phyloP scores from a whole-genome alignment of 2,329 filamentous ascomycete species.

The Fusarium fracticaudum region DNA sequence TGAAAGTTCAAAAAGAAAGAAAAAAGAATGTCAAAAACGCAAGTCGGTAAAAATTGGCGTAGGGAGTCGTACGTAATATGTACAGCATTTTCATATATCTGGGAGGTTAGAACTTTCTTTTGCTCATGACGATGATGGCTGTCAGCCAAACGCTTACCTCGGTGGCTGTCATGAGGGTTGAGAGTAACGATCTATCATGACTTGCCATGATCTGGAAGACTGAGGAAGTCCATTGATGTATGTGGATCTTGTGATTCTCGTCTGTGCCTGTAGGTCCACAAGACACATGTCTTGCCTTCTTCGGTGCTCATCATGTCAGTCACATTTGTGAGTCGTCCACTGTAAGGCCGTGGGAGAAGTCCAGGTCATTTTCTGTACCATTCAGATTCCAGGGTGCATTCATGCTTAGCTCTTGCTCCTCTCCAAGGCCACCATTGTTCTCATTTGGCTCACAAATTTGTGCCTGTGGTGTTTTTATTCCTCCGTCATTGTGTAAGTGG shows the following conservation, averaged over 20 bases:
- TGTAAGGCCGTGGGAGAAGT: slow-evolving; percentile 36
- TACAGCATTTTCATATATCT: background rate
- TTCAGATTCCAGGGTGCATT: slow-evolving; percentile 40
- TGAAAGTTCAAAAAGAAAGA: slow-evolving; percentile 3
- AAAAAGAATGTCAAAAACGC: slow-evolving; percentile 10
- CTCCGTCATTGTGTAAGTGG: slow-evolving; percentile 22
- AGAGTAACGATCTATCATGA: background rate
- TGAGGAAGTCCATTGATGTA: background rate
- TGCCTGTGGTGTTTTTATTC: slow-evolving; percentile 39
- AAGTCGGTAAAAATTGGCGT: background rate
- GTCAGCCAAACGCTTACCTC: background rate
- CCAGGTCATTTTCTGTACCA: slow-evolving; percentile 31
- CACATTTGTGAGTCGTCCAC: slow-evolving; percentile 42
- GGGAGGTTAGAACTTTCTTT: background rate
- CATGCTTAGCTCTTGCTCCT: slow-evolving; percentile 40
- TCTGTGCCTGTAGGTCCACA: background rate
- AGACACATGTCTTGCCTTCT: background rate
- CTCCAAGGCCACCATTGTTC: slow-evolving; percentile 15
- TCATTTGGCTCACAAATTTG: slow-evolving; percentile 42
- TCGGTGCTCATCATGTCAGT: background rate
- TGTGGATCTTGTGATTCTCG: background rate
- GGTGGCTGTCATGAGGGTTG: background rate
- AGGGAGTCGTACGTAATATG: background rate
- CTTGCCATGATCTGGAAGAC: background rate
- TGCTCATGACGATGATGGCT: background rate